Evolutionary conservation across 768 basidiomycete species (phyloP), one percentile per base, ranked within the genome.

Genomic region (Mycena crocata): DNA sequence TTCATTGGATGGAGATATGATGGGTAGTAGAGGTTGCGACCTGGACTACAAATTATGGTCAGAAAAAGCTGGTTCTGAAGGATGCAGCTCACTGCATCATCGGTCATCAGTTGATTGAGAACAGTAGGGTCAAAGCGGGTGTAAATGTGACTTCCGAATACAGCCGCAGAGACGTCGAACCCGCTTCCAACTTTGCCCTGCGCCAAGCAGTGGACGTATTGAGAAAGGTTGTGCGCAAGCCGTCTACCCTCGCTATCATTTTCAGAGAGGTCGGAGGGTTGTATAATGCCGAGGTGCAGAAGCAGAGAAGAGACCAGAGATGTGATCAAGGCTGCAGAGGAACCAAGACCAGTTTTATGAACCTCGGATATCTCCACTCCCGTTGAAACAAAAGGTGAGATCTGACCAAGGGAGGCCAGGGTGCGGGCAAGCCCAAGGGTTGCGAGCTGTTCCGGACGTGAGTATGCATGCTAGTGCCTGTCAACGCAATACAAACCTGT

Each of bases 161-260:
- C 93, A 1, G 97, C 97, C 0, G 95, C 89, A 8, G 94, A 90
- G 50, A 99, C 94, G 74, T 99, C 98, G 80, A 99, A 99, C 8
- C 98, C 98, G 73, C 93, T 95, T 32, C 98, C 98, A 19, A 99
- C 91, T 80, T 99, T 99, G 42, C 98, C 98, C 80, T 99, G 98
- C 0, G 97, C 98, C 39, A 96, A 83, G 74, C 96, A 98, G 77
- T 99, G 98, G 9, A 95, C 88, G 76, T 91, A 98, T 75, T 99
- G 98, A 5, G 98, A 91, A 45, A 94, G 86, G 76, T 98, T 98
- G 78, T 99, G 98, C 0, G 94, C 91, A 21, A 98, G 79, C 65
- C 81, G 78, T 65, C 88, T 81, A 24, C 86, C 88, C 28, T 83
- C 79, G 71, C 79, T 81, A 45, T 81, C 73, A 8, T 81, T 75